phyloP scores from a whole-genome alignment of 805 yeast genomes.

The Candida arabinofermentans region DNA sequence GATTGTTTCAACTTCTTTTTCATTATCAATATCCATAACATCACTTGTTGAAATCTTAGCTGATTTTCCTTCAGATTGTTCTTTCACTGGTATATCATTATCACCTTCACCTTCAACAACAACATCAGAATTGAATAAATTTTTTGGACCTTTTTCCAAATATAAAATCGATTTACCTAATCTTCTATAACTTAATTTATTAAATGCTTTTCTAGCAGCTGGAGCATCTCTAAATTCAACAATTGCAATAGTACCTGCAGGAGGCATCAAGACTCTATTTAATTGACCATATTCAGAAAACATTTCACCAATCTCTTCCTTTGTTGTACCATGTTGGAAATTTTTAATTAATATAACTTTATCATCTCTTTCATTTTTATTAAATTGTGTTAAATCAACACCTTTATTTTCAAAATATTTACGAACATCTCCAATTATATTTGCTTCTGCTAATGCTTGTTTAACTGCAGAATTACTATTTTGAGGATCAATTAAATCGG shows the following conservation, averaged over 20 bases:
- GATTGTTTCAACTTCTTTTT: slow-evolving; percentile 35
- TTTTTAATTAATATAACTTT: slow-evolving; percentile 79
- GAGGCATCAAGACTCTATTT: slow-evolving; percentile 84
- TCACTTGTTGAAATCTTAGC: slow-evolving; percentile 30
- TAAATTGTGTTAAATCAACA: slow-evolving; percentile 74
- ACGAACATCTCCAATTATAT: slow-evolving; percentile 87
- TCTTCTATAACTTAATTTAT: slow-evolving; percentile 81
- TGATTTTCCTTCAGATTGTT: slow-evolving; percentile 31
- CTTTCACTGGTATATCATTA: slow-evolving; percentile 21
- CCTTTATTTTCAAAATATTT: slow-evolving; percentile 82
- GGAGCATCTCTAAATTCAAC: slow-evolving; percentile 82
- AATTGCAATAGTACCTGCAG: slow-evolving; percentile 93
- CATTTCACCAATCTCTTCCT: slow-evolving; percentile 75
- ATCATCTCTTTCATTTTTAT: slow-evolving; percentile 70
- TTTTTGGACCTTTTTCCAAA: slow-evolving; percentile 90
- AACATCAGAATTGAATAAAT: slow-evolving; percentile 64
- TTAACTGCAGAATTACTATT: slow-evolving; percentile 87
- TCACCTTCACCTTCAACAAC: slow-evolving; percentile 31
- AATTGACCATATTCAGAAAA: slow-evolving; percentile 79
- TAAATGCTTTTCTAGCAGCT: slow-evolving; percentile 84
- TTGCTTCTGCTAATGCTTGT: slow-evolving; percentile 96
- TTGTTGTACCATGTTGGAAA: slow-evolving; percentile 82
- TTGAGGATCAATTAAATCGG: slow-evolving; percentile 84
- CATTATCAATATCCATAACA: slow-evolving; percentile 14
- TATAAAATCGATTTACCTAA: slow-evolving; percentile 84